Evolutionary conservation across 75 land plant species (phyloP), one percentile per base, ranked within the genome.

Genomic region (Selaginella moellendorffii): DNA sequence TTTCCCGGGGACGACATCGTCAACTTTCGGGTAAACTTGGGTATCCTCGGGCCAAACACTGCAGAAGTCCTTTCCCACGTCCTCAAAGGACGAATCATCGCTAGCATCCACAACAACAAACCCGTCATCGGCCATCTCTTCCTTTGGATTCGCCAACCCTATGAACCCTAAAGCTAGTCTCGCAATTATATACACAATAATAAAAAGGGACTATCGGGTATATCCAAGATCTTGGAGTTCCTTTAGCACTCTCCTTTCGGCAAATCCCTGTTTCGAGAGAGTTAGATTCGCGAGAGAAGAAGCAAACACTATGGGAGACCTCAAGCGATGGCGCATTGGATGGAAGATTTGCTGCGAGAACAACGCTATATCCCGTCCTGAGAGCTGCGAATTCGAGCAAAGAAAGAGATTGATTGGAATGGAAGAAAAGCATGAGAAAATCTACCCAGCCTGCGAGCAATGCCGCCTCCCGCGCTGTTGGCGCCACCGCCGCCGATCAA

Each of bases 381-480:
- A 80, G 51, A 2, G 80, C 97, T 90, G 86, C 62, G 36, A 70
- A n/a, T n/a, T 36, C 46, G 14, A 36, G 14, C 46, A 36, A 36
- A 36, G 46, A 5, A 36, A 36, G 14, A 36, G 5, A 36, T 36
- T 36, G 5, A 36, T 36, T 5, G 14, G 10, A 36, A 36, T 36
- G 46, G 46, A 36, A 5, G 46, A 5, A 36, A 5, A 36, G 46
- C 14, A 36, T 5, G 14, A 36, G 46, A 14, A 36, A 14, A 5
- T 5, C 14, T 80, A 90, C 91, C 82, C 69, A 90, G 69, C 10
- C 92, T 74, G 2, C 92, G 91, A 42, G 97, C 92, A 63, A 90
- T 87, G 65, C 88, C 71, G 18, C 86, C 82, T 53, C 88, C 97
- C 30, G 81, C 82, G 67, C 80, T 87, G 54, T 87, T 85, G 52